These are phyloP conservation scores for Penicillium oxalicum DNA, from an alignment of 2,329 filamentous ascomycete genomes.

Conservation along the genomic window DNA sequence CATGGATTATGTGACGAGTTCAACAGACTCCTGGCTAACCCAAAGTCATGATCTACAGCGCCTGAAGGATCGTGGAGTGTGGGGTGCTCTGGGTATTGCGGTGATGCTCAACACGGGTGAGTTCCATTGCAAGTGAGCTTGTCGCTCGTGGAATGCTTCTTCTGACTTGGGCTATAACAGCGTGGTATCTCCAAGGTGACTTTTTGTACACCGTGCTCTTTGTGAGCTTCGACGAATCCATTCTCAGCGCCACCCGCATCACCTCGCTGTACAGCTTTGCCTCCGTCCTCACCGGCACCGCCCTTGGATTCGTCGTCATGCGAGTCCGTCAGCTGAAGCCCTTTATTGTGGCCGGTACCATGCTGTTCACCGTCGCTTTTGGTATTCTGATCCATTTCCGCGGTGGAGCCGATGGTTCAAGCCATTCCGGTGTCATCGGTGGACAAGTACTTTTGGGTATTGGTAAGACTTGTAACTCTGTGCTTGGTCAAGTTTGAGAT, in stretches of 20 bases:
- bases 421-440: conserved; percentile 54
- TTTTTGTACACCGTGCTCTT: conserved; percentile 59
- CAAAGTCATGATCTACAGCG: conserved; percentile 23
- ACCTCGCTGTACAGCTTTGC: conserved; percentile 48
- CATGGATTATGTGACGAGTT: no score
- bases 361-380: conserved; percentile 59
- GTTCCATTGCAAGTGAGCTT: background rate
- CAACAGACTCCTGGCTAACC: no score
- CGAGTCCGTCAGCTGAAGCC: conserved; percentile 55
- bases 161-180: conserved; percentile 27
- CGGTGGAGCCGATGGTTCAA: conserved; percentile 42
- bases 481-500: no score
- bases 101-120: conserved; percentile 25
- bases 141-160: no score
- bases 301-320: conserved; percentile 54
- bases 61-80: conserved; percentile 59
- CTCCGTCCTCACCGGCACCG: conserved; percentile 1
- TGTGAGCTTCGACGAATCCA: conserved; percentile 56
- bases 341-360: conserved; percentile 58
- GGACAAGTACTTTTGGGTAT: conserved; percentile 59
- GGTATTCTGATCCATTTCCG: conserved; percentile 59
- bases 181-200: conserved; percentile 59
- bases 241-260: conserved; percentile 54
- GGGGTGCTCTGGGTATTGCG: conserved; percentile 56
- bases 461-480: conserved; percentile 25